A percentile compares a stretch with the other conserved stretches of the same genome.
Evolutionary conservation across 202 grass and related monocot species (phyloP).

Genomic region (Cymbopogon flexuosus): DNA sequence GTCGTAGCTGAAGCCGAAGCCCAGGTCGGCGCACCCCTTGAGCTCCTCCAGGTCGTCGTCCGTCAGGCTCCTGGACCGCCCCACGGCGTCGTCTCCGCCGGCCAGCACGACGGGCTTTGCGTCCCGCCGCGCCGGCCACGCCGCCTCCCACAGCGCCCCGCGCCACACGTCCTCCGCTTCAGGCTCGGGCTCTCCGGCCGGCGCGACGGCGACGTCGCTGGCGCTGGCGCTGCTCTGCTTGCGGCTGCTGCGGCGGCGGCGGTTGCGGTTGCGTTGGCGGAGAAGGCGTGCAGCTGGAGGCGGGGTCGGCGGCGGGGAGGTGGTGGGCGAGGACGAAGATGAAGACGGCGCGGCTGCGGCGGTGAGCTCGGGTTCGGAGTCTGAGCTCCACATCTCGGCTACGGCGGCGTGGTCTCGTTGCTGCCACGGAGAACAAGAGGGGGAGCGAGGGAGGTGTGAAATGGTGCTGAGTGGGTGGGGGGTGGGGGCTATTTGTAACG

Average conservation of each 20-base stretch:
- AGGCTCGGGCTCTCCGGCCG: not conserved
- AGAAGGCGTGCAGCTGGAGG: not conserved
- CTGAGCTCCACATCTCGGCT: conserved; percentile 39
- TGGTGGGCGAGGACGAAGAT: not conserved
- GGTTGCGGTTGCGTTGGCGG: not conserved
- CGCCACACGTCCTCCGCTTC: conserved; percentile 39
- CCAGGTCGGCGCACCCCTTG: conserved; percentile 69
- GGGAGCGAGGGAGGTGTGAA: not conserved
- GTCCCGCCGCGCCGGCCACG: conserved; percentile 33
- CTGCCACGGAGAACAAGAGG: too few relatives aligned
- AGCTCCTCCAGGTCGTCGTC: conserved; percentile 75
- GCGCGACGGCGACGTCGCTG: not conserved
- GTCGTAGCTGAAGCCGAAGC: conserved; percentile 68
- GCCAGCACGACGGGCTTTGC: conserved; percentile 31
- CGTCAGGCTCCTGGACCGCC: conserved; percentile 50
- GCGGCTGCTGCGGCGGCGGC: not conserved
- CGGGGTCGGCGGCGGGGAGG: not conserved
- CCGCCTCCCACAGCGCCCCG: conserved; percentile 49
- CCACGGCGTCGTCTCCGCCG: conserved; percentile 20
- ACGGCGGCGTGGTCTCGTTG: too few relatives aligned
- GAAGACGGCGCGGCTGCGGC: not conserved
- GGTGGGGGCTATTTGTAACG: not conserved
- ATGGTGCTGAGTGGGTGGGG: not conserved
- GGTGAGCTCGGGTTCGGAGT: conserved; percentile 17
- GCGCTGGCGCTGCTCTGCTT: not conserved